phyloP scores from a whole-genome alignment of 1,284 basidiomycete species.

The Sporisorium scitamineum region DNA sequence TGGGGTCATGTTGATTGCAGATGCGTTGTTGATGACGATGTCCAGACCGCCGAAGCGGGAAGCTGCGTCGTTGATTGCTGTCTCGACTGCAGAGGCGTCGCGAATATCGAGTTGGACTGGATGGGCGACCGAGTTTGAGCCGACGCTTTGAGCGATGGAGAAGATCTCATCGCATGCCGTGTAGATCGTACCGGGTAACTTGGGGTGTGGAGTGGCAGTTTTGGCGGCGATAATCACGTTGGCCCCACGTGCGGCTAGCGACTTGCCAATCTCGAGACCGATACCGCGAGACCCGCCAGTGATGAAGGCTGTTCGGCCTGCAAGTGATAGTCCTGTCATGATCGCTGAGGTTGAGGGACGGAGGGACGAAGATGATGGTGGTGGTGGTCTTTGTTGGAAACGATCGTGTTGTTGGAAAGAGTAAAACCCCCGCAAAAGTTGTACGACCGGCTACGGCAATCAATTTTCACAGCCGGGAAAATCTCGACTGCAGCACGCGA shows the following conservation, averaged over 20 bases:
- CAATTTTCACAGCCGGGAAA: not conserved
- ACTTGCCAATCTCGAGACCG: conserved; percentile 59
- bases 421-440: not conserved
- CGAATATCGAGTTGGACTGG: conserved; percentile 68
- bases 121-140: conserved; percentile 41
- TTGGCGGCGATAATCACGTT: conserved; percentile 65
- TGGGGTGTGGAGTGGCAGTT: conserved; percentile 47
- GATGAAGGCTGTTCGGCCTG: conserved; percentile 45
- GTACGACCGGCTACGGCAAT: not conserved
- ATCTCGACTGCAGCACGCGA: too few relatives aligned
- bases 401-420: too few relatives aligned
- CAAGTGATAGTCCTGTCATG: conserved; percentile 24
- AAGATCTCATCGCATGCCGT: conserved; percentile 66
- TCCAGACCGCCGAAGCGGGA: conserved; percentile 63
- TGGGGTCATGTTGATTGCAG: conserved; percentile 63
- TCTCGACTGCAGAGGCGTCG: conserved; percentile 53
- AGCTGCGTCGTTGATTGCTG: conserved; percentile 51
- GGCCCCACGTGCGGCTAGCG: conserved; percentile 54
- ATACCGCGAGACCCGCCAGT: conserved; percentile 63
- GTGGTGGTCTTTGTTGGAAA: too few relatives aligned
- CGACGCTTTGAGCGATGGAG: conserved; percentile 31
- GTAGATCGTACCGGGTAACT: conserved; percentile 68
- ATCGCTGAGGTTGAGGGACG: not conserved
- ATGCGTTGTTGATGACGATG: conserved; percentile 68
- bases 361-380: conserved; percentile 1